Conservation (phyloP, 2,329 filamentous ascomycete genomes). For the Pseudopithomyces chartarum region DNA sequence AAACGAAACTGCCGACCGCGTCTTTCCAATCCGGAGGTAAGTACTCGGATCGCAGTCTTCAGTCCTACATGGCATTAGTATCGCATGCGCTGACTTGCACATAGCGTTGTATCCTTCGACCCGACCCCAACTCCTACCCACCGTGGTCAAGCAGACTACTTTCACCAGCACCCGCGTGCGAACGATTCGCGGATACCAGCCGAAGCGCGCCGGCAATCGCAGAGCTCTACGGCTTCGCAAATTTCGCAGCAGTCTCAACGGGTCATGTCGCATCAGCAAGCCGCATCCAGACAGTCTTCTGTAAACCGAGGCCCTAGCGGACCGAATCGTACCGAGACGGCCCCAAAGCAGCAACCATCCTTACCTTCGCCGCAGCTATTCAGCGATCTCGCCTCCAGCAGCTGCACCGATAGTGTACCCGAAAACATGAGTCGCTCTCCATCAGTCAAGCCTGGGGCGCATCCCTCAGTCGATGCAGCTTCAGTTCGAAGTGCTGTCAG, state of each 20-base stretch:
- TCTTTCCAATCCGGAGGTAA: conserved; percentile 69
- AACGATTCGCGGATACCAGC: conserved; percentile 28
- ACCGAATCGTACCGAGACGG: conserved; percentile 10
- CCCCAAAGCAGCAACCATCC: conserved; percentile 17
- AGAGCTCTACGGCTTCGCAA: conserved; percentile 35
- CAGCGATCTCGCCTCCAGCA: conserved; percentile 40
- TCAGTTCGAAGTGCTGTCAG: conserved; percentile 44
- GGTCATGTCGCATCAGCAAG: conserved; percentile 8
- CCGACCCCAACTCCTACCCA: conserved; percentile 51
- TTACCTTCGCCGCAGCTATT: conserved; percentile 43
- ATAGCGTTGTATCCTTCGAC: conserved; percentile 65
- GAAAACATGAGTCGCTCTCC: conserved; percentile 25
- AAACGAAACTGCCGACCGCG: conserved; percentile 57
- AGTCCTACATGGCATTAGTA: not conserved
- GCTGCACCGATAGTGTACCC: conserved; percentile 26
- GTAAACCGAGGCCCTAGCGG: conserved; percentile 5
- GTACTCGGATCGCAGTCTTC: conserved; percentile 59
- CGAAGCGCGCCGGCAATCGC: conserved; percentile 32
- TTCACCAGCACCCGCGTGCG: conserved; percentile 36
- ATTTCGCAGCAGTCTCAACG: conserved; percentile 32
- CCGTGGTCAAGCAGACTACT: conserved; percentile 44
- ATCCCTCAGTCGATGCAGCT: conserved; percentile 28
- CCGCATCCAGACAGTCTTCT: conserved; percentile 11
- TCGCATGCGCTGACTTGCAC: not conserved
- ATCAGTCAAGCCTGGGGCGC: conserved; percentile 25